A percentile compares a stretch with the other conserved stretches of the same genome.
phyloP scores from a whole-genome alignment of 2,329 filamentous ascomycete genomes.

The Truncatella angustata region DNA sequence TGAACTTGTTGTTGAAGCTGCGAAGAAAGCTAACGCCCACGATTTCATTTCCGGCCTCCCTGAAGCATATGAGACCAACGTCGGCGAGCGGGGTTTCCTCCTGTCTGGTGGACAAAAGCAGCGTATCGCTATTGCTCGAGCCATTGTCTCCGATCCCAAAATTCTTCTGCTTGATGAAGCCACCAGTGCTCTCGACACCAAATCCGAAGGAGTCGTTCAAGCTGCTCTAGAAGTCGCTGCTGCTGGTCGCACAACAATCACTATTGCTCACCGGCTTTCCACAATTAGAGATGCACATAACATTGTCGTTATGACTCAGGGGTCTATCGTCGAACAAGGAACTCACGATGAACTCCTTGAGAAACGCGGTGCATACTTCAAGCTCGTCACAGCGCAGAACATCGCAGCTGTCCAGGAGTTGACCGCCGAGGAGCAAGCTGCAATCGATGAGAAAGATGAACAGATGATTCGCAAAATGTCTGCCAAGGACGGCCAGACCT shows the following conservation, averaged over 20 bases:
- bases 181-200: slow-evolving; percentile 89
- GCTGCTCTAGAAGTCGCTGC: slow-evolving; percentile 85
- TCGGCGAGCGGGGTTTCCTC: slow-evolving; percentile 92
- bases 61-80: slow-evolving; percentile 88
- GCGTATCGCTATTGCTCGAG: slow-evolving; percentile 89
- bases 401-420: slow-evolving; percentile 63
- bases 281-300: slow-evolving; percentile 94
- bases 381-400: slow-evolving; percentile 83
- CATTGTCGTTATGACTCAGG: slow-evolving; percentile 88
- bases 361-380: slow-evolving; percentile 71
- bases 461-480: slow-evolving; percentile 47
- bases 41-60: slow-evolving; percentile 83
- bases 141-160: slow-evolving; percentile 87
- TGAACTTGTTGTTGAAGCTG: slow-evolving; percentile 74
- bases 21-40: slow-evolving; percentile 89
- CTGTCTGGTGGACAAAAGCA: slow-evolving; percentile 96
- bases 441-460: slow-evolving; percentile 48
- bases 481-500: slow-evolving; percentile 37
- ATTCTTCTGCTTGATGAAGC: slow-evolving; percentile 93
- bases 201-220: slow-evolving; percentile 92
- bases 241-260: slow-evolving; percentile 86
- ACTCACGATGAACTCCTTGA: slow-evolving; percentile 78
- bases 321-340: slow-evolving; percentile 88
- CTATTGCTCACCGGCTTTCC: slow-evolving; percentile 91
- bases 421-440: slow-evolving; percentile 48